These are phyloP conservation scores for Prunus mira DNA, from an alignment of 306 rosid species.

Conservation along the genomic window DNA sequence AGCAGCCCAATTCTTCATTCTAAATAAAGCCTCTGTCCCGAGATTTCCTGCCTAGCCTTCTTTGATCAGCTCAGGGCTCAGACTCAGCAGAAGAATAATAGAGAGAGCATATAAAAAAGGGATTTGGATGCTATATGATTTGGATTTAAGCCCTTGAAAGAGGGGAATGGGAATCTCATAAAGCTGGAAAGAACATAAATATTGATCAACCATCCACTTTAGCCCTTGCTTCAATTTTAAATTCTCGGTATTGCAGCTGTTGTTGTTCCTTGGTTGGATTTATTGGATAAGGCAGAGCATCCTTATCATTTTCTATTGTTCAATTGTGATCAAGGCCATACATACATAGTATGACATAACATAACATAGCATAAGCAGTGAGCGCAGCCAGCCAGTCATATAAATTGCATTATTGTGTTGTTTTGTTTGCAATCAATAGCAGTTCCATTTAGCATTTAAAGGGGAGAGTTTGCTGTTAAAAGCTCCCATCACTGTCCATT, in stretches of 20 bases:
- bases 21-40: background rate
- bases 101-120: background rate
- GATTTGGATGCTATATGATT: conserved; percentile 2
- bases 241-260: background rate
- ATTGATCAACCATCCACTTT: conserved; percentile 31
- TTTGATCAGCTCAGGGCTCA: too few relatives aligned
- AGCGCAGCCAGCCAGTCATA: too few relatives aligned
- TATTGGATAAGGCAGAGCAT: conserved; percentile 49
- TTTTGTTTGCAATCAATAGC: background rate
- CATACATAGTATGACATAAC: background rate
- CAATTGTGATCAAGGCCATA: conserved; percentile 24
- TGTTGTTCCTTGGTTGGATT: conserved; percentile 4
- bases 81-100: conserved; percentile 1
- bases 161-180: conserved; percentile 54
- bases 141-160: background rate
- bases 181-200: conserved; percentile 19
- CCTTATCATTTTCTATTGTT: conserved; percentile 30
- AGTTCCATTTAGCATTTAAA: background rate
- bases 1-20: conserved; percentile 79
- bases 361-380: too few relatives aligned
- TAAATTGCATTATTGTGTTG: background rate
- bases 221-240: background rate
- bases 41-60: too few relatives aligned
- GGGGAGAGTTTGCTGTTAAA: background rate
- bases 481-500: background rate